Percentiles rank a stretch among this genome's conserved stretches.
Conservation (phyloP, 192 early-diverging fungal genomes). For the Coemansia furcata region DNA sequence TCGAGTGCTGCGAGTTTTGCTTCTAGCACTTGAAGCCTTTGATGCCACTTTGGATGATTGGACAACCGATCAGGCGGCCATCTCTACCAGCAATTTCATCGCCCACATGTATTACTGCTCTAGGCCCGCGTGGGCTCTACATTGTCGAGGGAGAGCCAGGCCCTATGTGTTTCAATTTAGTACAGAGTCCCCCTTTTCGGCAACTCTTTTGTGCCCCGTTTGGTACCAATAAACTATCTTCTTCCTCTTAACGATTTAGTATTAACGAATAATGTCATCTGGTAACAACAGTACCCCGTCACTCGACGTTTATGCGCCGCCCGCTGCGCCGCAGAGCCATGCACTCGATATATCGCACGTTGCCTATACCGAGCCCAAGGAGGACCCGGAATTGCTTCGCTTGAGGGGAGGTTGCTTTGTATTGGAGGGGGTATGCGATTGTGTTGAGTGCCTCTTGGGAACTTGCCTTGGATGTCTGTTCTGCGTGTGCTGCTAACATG, state of each 20-base stretch:
- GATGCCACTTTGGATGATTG: neutral
- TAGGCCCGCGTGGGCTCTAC: neutral
- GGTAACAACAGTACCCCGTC: neutral
- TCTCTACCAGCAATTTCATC: neutral
- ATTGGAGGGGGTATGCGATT: neutral
- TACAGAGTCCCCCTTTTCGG: neutral
- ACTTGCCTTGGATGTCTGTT: neutral
- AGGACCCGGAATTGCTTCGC: neutral
- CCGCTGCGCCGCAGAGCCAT: neutral
- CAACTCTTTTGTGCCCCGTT: neutral
- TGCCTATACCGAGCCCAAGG: neutral
- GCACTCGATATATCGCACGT: neutral
- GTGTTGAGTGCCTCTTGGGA: neutral
- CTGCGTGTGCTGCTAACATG: neutral
- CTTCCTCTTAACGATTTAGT: neutral
- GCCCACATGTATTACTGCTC: neutral
- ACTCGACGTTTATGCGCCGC: neutral
- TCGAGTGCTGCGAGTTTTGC: neutral
- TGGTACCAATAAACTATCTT: neutral
- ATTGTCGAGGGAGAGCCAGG: neutral
- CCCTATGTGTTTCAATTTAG: neutral
- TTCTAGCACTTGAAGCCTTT: neutral
- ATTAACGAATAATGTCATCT: neutral
- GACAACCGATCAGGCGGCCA: neutral
- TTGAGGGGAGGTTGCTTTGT: neutral